Evolutionary conservation across 176 grass and related monocot species (phyloP), one percentile per base, ranked within the genome.

Genomic region (Puya raimondii): DNA sequence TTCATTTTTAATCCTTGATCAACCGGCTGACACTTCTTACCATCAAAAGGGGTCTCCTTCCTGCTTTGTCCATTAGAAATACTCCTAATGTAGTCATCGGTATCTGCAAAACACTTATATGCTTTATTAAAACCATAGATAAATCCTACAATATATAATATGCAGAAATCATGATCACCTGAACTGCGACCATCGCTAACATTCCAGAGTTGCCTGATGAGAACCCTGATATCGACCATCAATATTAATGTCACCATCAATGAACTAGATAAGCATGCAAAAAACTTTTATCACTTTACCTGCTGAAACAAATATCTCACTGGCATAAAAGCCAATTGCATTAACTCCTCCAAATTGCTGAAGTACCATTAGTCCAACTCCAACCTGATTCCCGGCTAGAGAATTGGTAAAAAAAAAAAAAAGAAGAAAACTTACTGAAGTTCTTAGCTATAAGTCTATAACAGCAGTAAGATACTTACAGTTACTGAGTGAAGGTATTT

Each of bases 331-430:
- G 68, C 70, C 73, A 65, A 91, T 83, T n/a, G 85, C 91, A 86
- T 96, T 96, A 17, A 96, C 84, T 85, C 91, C 91, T 51, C 87
- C 87, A 76, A 96, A 88, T 57, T 96, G 91, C 76, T 96, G 87
- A 80, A 96, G 79, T 18, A 78, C 82, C 91, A 96, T 96, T 59
- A 96, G 76, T 21, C 91, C 91, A 54, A 91, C 82, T 74, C 82
- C 87, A 76, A 96, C 87, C 91, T 96, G 51, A 26, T 25, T 0
- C 1, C 12, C 22, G 49, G 57, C 20, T 47, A 58, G 26, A 65
- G 50, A 74, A 17, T 68, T 47, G 12, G 11, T 15, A 61, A 26
- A 10, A 53, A 42, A 23, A 58, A 58, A 15, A 68, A 53, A 65
- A 48, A 18, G 57, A 70, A 8, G 63, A 42, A 14, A 58, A 65